Conservation (phyloP, 495 filamentous ascomycete genomes). For the Cladorrhinum samala region DNA sequence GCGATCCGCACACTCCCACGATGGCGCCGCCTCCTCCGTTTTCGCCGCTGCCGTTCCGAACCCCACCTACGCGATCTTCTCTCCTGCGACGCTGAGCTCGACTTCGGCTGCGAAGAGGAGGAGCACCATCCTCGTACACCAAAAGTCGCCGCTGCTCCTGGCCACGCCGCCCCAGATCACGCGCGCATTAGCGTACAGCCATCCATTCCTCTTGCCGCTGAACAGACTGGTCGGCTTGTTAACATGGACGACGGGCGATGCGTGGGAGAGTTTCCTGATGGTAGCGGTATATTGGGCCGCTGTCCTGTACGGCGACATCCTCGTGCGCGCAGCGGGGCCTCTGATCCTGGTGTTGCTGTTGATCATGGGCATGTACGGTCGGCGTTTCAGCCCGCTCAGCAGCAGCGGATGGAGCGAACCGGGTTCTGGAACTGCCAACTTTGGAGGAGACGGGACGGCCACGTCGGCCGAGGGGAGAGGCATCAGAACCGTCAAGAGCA, state of each 20-base stretch:
- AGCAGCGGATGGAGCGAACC: conserved; percentile 67
- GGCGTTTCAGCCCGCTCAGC: conserved; percentile 83
- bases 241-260: conserved; percentile 88
- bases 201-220: conserved; percentile 82
- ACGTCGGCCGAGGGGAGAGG: conserved; percentile 7
- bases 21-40: conserved; percentile 19
- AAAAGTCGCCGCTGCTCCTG: conserved; percentile 88
- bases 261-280: conserved; percentile 94
- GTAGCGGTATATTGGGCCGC: conserved; percentile 78
- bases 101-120: conserved; percentile 60
- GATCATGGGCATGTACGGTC: conserved; percentile 86
- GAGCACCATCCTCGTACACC: conserved; percentile 89
- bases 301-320: conserved; percentile 75
- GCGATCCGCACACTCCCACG: conserved; percentile 17
- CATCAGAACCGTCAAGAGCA: conserved; percentile 17
- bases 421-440: conserved; percentile 21
- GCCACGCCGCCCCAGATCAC: conserved; percentile 93
- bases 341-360: conserved; percentile 70
- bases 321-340: conserved; percentile 76
- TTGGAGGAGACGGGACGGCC: conserved; percentile 12
- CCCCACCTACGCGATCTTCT: conserved; percentile 52
- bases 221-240: conserved; percentile 78
- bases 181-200: conserved; percentile 83
- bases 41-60: conserved; percentile 18
- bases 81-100: conserved; percentile 68